Evolutionary conservation across 352 stramenopile genomes (phyloP), one percentile per base, ranked within the genome.

Genomic region (Globisporangium paddicum): DNA sequence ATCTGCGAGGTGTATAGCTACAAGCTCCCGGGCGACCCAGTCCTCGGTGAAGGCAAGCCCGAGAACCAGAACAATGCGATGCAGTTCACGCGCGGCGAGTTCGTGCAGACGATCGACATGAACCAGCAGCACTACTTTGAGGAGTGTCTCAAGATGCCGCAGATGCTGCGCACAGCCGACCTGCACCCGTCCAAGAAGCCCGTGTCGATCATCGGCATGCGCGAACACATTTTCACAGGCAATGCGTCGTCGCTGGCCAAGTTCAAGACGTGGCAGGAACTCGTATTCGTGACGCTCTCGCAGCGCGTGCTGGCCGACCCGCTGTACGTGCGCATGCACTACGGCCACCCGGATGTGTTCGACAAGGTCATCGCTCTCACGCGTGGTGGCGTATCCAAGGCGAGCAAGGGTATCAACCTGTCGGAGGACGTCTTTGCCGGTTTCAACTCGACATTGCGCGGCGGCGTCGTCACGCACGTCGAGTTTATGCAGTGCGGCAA

Each of bases 401-500:
- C 84, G 18, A 89, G 74, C 57, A 90, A 92, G 66, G 82, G 84
- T 28, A 92, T 93, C 63, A 92, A 93, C 63, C 53, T 93, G 66
- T 92, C 82, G 30, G 84, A 93, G 67, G 84, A 94, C 71, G 82
- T 94, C 41, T 94, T 94, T 59, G 82, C 80, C 25, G 82, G 85
- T 44, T 94, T 94, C 66, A 93, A 93, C 62, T 74, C 67, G 13
- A 91, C 81, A 14, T 58, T 94, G 9, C 80, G 85, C 47, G 85
- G 85, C 25, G 85, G 85, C 14, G 75, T 91, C 11, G 67, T 93
- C 1, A 93, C 81, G 0, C 85, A 94, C 62, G 81, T 90, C 23
- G 85, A 94, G 61, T 92, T 91, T 61, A 90, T 93, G 79, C 85
- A 94, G 67, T 93, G 84, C 71, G 84, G 84, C 51, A 93, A 93